Evolutionary conservation across 768 basidiomycete species (phyloP).

Genomic region (Leucocoprinus sp.): DNA sequence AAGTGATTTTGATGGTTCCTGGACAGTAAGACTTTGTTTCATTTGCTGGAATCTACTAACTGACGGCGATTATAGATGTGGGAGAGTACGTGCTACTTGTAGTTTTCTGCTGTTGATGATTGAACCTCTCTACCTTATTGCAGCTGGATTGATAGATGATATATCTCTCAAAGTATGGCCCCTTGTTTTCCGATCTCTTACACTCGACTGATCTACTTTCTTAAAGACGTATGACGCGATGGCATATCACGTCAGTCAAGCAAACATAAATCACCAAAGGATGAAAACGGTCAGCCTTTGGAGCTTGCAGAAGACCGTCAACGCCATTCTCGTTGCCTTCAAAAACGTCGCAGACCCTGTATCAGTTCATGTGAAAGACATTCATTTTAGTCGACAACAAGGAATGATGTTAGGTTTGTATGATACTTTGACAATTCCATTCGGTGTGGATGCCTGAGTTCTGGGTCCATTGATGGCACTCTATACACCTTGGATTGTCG

Average conservation of each 20-base stretch:
- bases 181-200: background rate
- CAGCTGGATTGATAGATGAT: conserved; percentile 88
- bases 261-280: conserved; percentile 76
- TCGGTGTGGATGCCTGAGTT: conserved; percentile 1
- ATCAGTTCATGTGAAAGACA: conserved; percentile 36
- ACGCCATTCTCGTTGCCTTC: conserved; percentile 73
- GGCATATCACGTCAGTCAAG: conserved; percentile 89
- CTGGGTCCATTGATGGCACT: background rate
- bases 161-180: conserved; percentile 70
- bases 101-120: background rate
- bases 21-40: conserved; percentile 60
- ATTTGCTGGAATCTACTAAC: background rate
- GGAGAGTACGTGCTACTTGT: conserved; percentile 60
- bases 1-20: conserved; percentile 88
- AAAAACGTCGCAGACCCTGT: conserved; percentile 70
- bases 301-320: conserved; percentile 92
- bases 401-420: conserved; percentile 8
- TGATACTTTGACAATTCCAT: conserved; percentile 2
- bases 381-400: conserved; percentile 21
- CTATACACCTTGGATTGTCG: background rate
- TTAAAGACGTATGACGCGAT: conserved; percentile 82
- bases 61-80: conserved; percentile 55
- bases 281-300: conserved; percentile 88
- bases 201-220: conserved; percentile 4
- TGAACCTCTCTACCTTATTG: conserved; percentile 14